These are phyloP conservation scores for Lasiosphaeria ovina DNA, from an alignment of 495 filamentous ascomycete species.

Conservation along the genomic window DNA sequence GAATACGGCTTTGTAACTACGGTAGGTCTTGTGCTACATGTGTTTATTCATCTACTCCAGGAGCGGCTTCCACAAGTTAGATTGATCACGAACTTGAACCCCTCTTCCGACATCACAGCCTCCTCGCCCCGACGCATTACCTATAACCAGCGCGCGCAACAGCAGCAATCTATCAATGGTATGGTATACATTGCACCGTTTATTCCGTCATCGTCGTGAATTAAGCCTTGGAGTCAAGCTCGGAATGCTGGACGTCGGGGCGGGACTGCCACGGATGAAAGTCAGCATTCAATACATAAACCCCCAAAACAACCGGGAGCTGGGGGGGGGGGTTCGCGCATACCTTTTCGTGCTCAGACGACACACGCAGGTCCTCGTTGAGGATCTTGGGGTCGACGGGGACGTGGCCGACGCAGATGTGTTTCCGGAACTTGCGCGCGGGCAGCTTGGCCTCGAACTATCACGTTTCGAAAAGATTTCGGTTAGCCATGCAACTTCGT, in stretches of 20 bases:
- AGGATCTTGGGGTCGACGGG: not conserved
- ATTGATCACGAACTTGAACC: too few relatives aligned
- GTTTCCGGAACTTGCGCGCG: constrained; percentile 37
- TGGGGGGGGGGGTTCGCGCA: not conserved
- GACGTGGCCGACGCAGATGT: constrained; percentile 29
- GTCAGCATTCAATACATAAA: not conserved
- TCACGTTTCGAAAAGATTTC: not conserved
- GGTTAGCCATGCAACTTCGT: too few relatives aligned
- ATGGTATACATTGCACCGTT: too few relatives aligned
- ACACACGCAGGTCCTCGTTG: constrained; percentile 2
- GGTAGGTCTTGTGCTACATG: too few relatives aligned
- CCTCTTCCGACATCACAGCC: too few relatives aligned
- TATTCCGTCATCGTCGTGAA: not conserved
- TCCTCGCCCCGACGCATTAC: too few relatives aligned
- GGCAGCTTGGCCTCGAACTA: constrained; percentile 48
- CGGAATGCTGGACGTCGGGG: not conserved
- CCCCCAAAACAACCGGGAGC: not conserved
- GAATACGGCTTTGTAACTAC: too few relatives aligned
- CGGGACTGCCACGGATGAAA: not conserved
- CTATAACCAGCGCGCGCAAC: too few relatives aligned
- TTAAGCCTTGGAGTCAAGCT: not conserved
- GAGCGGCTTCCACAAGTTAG: too few relatives aligned
- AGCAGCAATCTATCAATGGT: too few relatives aligned
- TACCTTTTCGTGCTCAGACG: constrained; percentile 18
- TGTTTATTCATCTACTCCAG: too few relatives aligned